A percentile compares a stretch with the other conserved stretches of the same genome.
phyloP scores from a whole-genome alignment of 768 basidiomycete genomes.

The Lentinula detonsa region DNA sequence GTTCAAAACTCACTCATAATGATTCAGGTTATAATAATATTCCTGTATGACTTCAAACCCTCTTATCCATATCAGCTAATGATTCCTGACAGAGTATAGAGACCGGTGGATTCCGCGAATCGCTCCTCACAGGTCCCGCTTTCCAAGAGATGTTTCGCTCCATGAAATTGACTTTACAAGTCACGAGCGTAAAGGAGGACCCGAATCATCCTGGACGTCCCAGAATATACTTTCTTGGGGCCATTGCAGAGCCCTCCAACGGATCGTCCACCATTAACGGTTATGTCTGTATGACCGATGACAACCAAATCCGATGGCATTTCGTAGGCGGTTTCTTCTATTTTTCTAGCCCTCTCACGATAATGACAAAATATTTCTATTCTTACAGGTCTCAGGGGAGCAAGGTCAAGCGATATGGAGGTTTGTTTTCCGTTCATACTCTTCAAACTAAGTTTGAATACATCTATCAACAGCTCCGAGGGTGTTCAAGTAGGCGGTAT shows the following conservation, averaged over 20 bases:
- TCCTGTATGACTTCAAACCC: background rate
- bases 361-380: slow-evolving; percentile 11
- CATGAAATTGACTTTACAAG: slow-evolving; percentile 38
- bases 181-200: slow-evolving; percentile 36
- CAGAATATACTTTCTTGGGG: slow-evolving; percentile 47
- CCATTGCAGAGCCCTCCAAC: slow-evolving; percentile 34
- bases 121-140: slow-evolving; percentile 43
- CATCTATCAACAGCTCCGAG: slow-evolving; percentile 38
- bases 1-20: background rate
- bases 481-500: slow-evolving; percentile 58
- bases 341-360: background rate
- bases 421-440: slow-evolving; percentile 27
- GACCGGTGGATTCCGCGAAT: slow-evolving; percentile 28
- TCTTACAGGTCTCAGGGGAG: slow-evolving; percentile 44
- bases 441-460: slow-evolving; percentile 10
- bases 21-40: slow-evolving; percentile 43
- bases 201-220: slow-evolving; percentile 45
- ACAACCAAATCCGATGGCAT: slow-evolving; percentile 56
- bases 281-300: slow-evolving; percentile 47
- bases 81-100: slow-evolving; percentile 18
- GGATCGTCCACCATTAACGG: slow-evolving; percentile 43
- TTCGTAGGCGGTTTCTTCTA: slow-evolving; percentile 38
- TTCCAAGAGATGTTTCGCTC: slow-evolving; percentile 50
- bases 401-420: slow-evolving; percentile 50
- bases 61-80: background rate